Percentiles rank a stretch among this genome's conserved stretches.
These are phyloP conservation scores for Phytopythium ostracodes DNA, from an alignment of 352 stramenopile genomes.

Conservation along the genomic window DNA sequence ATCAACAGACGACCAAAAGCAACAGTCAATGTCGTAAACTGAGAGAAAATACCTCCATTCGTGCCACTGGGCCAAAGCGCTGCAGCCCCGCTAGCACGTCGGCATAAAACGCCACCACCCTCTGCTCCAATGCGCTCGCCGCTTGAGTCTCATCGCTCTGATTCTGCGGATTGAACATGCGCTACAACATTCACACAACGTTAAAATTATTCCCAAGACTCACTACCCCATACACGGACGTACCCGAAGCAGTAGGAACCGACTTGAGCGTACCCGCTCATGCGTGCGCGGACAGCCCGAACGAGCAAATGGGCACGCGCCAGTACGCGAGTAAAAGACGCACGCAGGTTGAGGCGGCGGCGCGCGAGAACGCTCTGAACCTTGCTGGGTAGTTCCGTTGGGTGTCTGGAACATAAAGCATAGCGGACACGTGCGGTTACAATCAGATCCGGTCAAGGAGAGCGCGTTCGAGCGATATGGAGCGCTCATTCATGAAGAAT, in stretches of 20 bases:
- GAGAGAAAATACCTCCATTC: slow-evolving; percentile 10
- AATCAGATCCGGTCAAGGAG: neutral
- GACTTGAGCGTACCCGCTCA: slow-evolving; percentile 2
- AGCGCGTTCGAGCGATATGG: neutral
- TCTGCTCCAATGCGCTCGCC: neutral
- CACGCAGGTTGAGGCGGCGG: slow-evolving; percentile 4
- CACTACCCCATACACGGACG: neutral
- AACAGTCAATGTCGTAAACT: neutral
- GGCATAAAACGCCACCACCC: slow-evolving; percentile 7
- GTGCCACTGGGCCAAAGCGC: slow-evolving; percentile 10
- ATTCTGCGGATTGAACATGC: slow-evolving; percentile 4
- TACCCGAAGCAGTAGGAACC: slow-evolving; percentile 19
- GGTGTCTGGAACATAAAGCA: neutral
- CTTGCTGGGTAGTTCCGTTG: neutral
- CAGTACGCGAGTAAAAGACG: slow-evolving; percentile 16
- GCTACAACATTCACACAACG: neutral
- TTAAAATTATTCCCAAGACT: neutral
- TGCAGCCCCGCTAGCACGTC: slow-evolving; percentile 10
- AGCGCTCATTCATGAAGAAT: neutral
- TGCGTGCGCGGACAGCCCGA: slow-evolving; percentile 11
- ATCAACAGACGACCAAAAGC: neutral
- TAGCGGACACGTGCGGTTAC: neutral
- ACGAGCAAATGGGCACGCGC: slow-evolving; percentile 17
- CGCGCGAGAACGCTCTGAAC: neutral
- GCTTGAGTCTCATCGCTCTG: neutral